Evolutionary conservation across 495 filamentous ascomycete genomes (phyloP), one percentile per base, ranked within the genome.

Genomic region (Aspergillus campestris): DNA sequence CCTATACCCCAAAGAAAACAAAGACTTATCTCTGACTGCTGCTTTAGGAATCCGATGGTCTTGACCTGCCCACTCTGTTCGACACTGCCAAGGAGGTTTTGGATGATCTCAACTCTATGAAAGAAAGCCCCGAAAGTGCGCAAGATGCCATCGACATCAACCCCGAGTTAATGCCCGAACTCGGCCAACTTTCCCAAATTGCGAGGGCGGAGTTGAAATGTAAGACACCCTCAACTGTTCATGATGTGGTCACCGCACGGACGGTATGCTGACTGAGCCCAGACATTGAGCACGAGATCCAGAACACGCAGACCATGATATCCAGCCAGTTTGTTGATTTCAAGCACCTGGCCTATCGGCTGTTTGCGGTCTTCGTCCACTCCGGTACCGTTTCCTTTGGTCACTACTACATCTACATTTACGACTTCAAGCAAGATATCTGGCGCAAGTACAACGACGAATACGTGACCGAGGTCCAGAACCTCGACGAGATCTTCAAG

Each of bases 391-490:
- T 73, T 2, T 67, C 63, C 12, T 85, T 83, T 40, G 92, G 92
- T 1, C 92, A 98, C 62, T 99, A 96, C 69, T 99, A 87, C 80
- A 89, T 96, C 47, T 96, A 89, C 73, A 94, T 98, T 53, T 83
- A 80, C 58, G 92, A 97, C 62, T 94, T 94, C 60, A 71, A 80
- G 43, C 72, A 76, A 31, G 71, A 83, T 12, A 65, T 90, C 37
- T 98, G 92, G 89, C 83, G 87, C 40, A 87, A 86, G 56, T 98
- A 96, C 72, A 97, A 98, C 60, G 92, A 98, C 57, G 82, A 82
- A 24, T 71, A 72, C 14, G 89, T 98, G 27, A 81, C 79, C 0
- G 79, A 84, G 48, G 77, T 86, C 53, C 79, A 60, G 29, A 73
- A 79, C 55, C 54, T 66, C 46, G 65, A 67, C 47, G 73, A 80